Base-by-base conservation (phyloP, 169 alveolate species). In the Eimeria tenella region DNA sequence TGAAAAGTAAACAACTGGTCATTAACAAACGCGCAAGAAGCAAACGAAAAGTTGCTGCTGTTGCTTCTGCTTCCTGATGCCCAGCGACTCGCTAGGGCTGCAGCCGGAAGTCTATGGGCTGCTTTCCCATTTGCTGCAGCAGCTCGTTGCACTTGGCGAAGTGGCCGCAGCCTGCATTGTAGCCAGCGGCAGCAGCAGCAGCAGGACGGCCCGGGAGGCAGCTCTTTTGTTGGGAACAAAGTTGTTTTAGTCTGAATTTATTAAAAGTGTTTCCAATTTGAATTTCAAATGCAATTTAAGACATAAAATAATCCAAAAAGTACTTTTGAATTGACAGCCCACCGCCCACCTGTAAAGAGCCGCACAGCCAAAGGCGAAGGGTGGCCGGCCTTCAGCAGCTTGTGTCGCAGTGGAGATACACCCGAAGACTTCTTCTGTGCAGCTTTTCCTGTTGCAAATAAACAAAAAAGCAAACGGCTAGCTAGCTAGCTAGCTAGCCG, bases 331-430 rank as follows among this genome's bases (percentile, higher is more conserved):
- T n/a, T n/a, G n/a, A n/a, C n/a, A n/a, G n/a, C n/a, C n/a, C n/a
- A 63, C 13, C 1, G 31, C 93, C 19, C n/a, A 91, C 95, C 95
- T 53, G 65, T n/a, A 71, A 93, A 93, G 73, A 60, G 19, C 21
- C 93, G 96, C n/a, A 93, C 95, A 19, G 99, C 98, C 56, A 99
- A 97, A 8, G 99, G 99, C 13, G 99, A 98, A 25, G 99, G 99
- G 96, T 99, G 99, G n/a, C 99, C 99, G 56, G 99, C 97, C 93
- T 98, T 97, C 73, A 99, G 94, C 23, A 99, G 96, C 82, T 92
- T 96, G 96, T 99, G 99, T 94, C 97, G 98, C 5, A 88, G 92
- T n/a, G 95, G 93, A 93, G 98, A 97, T 52, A 99, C 99, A 49
- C 86, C 88, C 53, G 93, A 83, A 11, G 97, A 97, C 75, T 96